A percentile compares a stretch with the other conserved stretches of the same genome.
Evolutionary conservation across 129 eudicot species (phyloP).

Genomic region (Ambrosia trifida): DNA sequence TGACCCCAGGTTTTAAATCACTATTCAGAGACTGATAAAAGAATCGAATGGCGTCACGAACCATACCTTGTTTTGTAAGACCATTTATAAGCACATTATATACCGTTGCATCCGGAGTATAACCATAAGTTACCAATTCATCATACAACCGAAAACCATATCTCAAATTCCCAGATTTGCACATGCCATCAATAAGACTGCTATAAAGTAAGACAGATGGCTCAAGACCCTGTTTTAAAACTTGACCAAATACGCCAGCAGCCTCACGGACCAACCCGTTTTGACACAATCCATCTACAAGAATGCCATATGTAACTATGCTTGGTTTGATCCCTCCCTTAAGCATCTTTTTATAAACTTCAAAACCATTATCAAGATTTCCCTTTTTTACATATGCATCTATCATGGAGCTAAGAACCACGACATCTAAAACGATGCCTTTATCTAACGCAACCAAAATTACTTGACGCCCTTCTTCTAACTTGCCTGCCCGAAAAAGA

Average conservation of each 20-base stretch:
- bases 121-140: slow-evolving; percentile 47
- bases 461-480: slow-evolving; percentile 45
- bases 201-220: slow-evolving; percentile 45
- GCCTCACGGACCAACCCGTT: slow-evolving; percentile 46
- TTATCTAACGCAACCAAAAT: slow-evolving; percentile 40
- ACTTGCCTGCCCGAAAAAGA: slow-evolving; percentile 47
- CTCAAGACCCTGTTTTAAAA: slow-evolving; percentile 52
- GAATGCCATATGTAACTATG: slow-evolving; percentile 55
- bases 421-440: slow-evolving; percentile 61
- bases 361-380: slow-evolving; percentile 48
- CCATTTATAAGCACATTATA: slow-evolving; percentile 54
- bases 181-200: slow-evolving; percentile 61
- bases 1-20: slow-evolving; percentile 40
- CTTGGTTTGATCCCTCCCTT: slow-evolving; percentile 52
- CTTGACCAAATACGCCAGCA: slow-evolving; percentile 46
- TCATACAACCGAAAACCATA: slow-evolving; percentile 44
- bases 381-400: slow-evolving; percentile 52
- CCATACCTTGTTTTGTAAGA: slow-evolving; percentile 51
- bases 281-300: slow-evolving; percentile 56
- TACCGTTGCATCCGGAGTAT: slow-evolving; percentile 46
- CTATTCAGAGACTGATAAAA: slow-evolving; percentile 44
- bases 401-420: slow-evolving; percentile 52
- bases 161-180: slow-evolving; percentile 53
- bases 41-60: slow-evolving; percentile 54
- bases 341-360: slow-evolving; percentile 49